phyloP scores from a whole-genome alignment of 2,329 filamentous ascomycete species.

The Graphiopsis chlorocephala region DNA sequence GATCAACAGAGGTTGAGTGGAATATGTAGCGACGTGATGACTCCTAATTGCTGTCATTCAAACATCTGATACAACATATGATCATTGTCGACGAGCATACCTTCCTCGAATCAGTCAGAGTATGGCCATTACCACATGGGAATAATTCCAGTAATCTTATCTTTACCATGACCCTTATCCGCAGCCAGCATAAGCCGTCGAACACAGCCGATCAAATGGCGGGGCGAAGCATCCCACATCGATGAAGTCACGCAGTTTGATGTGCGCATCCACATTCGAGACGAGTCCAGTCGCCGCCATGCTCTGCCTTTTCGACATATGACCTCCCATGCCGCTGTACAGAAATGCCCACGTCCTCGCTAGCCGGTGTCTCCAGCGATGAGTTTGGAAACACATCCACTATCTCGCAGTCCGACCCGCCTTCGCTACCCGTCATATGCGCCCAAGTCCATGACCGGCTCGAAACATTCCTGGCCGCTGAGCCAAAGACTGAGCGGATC shows the following conservation, averaged over 20 bases:
- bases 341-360: constrained; percentile 12
- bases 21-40: background rate
- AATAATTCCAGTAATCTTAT: background rate
- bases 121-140: background rate
- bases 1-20: constrained; percentile 66
- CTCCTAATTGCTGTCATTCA: background rate
- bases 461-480: constrained; percentile 62
- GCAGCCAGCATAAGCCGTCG: background rate
- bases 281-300: background rate
- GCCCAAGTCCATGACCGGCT: constrained; percentile 58
- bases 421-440: constrained; percentile 34
- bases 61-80: background rate
- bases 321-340: constrained; percentile 9
- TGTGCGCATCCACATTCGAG: background rate
- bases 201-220: background rate
- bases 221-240: background rate
- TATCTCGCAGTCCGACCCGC: constrained; percentile 4
- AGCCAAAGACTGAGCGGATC: constrained; percentile 56
- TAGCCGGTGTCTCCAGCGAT: constrained; percentile 13
- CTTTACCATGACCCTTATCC: background rate
- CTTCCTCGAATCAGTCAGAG: background rate
- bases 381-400: constrained; percentile 6
- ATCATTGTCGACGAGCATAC: background rate
- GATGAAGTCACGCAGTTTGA: constrained; percentile 1
- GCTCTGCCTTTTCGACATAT: background rate